These are phyloP conservation scores for Phoma sp. DNA, from an alignment of 2,329 filamentous ascomycete genomes.

Conservation along the genomic window DNA sequence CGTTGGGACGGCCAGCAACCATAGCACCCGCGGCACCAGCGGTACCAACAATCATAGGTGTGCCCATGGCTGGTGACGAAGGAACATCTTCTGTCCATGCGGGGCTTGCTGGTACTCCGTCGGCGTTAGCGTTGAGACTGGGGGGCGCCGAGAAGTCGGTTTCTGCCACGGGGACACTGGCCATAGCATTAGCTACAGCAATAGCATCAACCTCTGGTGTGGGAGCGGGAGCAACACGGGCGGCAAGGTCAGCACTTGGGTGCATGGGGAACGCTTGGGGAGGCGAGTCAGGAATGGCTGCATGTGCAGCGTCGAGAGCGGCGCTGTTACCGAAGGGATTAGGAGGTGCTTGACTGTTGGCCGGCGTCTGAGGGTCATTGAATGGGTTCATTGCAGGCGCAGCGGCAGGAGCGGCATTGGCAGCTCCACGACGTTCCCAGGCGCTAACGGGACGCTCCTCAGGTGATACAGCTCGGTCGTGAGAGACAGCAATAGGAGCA, in stretches of 20 bases:
- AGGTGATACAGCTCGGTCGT: slow-evolving; percentile 23
- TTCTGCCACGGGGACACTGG: slow-evolving; percentile 37
- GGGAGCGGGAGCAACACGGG: slow-evolving; percentile 29
- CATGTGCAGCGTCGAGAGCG: slow-evolving; percentile 45
- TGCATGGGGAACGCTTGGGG: slow-evolving; percentile 30
- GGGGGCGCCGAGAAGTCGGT: slow-evolving; percentile 32
- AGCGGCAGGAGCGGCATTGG: slow-evolving; percentile 48
- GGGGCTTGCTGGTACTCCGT: slow-evolving; percentile 59
- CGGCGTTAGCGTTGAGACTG: slow-evolving; percentile 60
- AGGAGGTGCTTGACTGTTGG: slow-evolving; percentile 48
- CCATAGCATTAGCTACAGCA: slow-evolving; percentile 39
- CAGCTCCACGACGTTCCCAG: slow-evolving; percentile 49
- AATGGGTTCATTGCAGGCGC: slow-evolving; percentile 71
- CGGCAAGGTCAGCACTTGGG: slow-evolving; percentile 38
- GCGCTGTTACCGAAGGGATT: slow-evolving; percentile 64
- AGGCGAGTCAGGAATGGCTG: slow-evolving; percentile 35
- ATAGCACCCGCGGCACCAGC: slow-evolving; percentile 52
- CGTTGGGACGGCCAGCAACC: slow-evolving; percentile 68
- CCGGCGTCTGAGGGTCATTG: slow-evolving; percentile 48
- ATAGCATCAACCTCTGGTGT: slow-evolving; percentile 48
- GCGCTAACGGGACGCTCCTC: slow-evolving; percentile 36
- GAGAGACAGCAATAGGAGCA: slow-evolving; percentile 26
- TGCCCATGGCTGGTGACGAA: slow-evolving; percentile 50
- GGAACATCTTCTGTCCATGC: slow-evolving; percentile 67
- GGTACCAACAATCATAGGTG: slow-evolving; percentile 19